phyloP scores from a whole-genome alignment of 306 rosid species.

The Alnus glutinosa region DNA sequence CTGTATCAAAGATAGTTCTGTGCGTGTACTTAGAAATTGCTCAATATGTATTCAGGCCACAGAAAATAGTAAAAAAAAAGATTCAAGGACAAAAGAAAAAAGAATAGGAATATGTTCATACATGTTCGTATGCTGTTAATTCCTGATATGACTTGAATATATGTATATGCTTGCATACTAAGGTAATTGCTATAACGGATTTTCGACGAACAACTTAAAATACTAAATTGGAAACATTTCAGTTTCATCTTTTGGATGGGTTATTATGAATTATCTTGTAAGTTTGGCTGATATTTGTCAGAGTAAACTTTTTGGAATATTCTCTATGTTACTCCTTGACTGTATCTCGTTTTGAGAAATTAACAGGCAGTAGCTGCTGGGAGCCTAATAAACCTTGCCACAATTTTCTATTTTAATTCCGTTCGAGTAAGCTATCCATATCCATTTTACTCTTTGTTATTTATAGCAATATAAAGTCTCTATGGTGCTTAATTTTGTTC shows the following conservation, averaged over 20 bases:
- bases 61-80: not conserved
- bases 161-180: not conserved
- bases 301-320: slow-evolving; percentile 10
- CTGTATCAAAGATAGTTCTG: not conserved
- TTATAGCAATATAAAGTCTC: slow-evolving; percentile 5
- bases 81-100: not conserved
- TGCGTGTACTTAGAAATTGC: not conserved
- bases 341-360: slow-evolving; percentile 29
- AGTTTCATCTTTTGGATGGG: not conserved
- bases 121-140: not conserved
- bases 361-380: slow-evolving; percentile 93
- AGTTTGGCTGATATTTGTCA: slow-evolving; percentile 4
- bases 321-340: slow-evolving; percentile 16
- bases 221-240: not conserved
- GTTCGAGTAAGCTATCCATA: slow-evolving; percentile 60
- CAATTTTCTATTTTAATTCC: slow-evolving; percentile 76
- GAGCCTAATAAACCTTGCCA: slow-evolving; percentile 93
- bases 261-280: not conserved
- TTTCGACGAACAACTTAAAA: not conserved
- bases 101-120: not conserved
- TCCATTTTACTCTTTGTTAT: slow-evolving; percentile 20
- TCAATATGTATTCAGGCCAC: not conserved
- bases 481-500: slow-evolving; percentile 19
- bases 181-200: not conserved
- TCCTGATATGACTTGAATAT: not conserved